A percentile compares a stretch with the other conserved stretches of the same genome.
Evolutionary conservation across 1,284 basidiomycete species (phyloP).

Genomic region (Phaffia rhodozyma): DNA sequence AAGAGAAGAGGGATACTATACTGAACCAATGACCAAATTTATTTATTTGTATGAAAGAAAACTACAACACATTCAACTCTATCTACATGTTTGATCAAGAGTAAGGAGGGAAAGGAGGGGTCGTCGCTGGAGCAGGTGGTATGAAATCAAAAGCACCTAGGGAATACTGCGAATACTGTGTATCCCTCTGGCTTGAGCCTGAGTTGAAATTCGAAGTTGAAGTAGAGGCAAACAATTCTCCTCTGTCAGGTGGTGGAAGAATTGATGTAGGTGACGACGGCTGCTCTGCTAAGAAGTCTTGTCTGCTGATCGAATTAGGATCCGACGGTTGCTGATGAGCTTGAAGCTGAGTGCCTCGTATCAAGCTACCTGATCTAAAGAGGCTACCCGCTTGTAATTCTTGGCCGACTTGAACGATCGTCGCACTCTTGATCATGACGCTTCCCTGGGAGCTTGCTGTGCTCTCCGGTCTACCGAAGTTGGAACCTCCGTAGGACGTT

Average conservation of each 20-base stretch:
- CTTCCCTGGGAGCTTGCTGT: not conserved
- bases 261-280: too few relatives aligned
- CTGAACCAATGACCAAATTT: not conserved
- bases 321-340: too few relatives aligned
- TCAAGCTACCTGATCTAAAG: not conserved
- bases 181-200: too few relatives aligned
- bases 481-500: not conserved
- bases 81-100: not conserved
- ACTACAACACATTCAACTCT: not conserved
- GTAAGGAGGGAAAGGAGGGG: not conserved
- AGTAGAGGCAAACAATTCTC: too few relatives aligned
- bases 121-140: not conserved
- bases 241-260: too few relatives aligned
- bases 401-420: constrained; percentile 12
- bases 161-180: too few relatives aligned
- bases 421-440: constrained; percentile 8
- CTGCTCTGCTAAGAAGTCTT: too few relatives aligned
- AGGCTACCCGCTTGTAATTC: not conserved
- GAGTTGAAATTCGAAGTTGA: too few relatives aligned
- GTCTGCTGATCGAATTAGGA: too few relatives aligned
- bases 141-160: constrained; percentile 7
- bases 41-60: not conserved
- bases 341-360: too few relatives aligned
- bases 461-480: not conserved
- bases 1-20: not conserved